Base-by-base conservation (phyloP, 306 rosid species). In the Dalbergia cultrata region DNA sequence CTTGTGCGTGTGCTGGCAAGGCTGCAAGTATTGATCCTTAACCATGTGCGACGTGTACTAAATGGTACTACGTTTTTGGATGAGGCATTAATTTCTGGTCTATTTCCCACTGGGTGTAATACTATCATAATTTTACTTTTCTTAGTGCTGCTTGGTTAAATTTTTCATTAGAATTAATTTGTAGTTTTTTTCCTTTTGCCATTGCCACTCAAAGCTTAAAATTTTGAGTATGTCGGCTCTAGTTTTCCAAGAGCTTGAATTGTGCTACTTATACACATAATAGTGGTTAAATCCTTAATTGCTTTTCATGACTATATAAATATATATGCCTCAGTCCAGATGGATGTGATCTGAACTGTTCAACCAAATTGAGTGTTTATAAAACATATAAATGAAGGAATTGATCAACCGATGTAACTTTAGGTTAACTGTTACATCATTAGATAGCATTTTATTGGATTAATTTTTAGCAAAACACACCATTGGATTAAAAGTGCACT, bases 31-130 rank as follows among this genome's bases (percentile, higher is more conserved):
- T 78, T 57, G 82, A 68, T 37, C 47, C 53, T 53, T 53, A 45
- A 54, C 77, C 75, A 65, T 72, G 67, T 45, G 82, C 37, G 13
- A 61, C 62, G 47, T 80, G 61, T 70, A 74, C 58, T 66, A 54
- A 82, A 76, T 6, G 6, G 54, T 67, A 22, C 6, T 47, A 31
- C 49, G 21, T 34, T 75, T 72, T 64, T 70, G 76, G 80, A 53
- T 44, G 74, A 67, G 72, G 64, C 41, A 5, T 59, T 6, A 9
- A 9, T 66, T 72, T 62, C 5, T 12, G 39, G 39, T 19, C 11
- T 61, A n/a, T 66, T 33, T 63, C 13, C 72, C 9, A 10, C 50
- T 65, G 77, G 69, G 80, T 70, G 77, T 41, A 54, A 83, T 61
- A 83, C 76, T 35, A 14, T 26, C 44, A 41, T 67, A 66, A 19